These are phyloP conservation scores for Ustulina deusta DNA, from an alignment of 2,329 filamentous ascomycete genomes.

Conservation along the genomic window DNA sequence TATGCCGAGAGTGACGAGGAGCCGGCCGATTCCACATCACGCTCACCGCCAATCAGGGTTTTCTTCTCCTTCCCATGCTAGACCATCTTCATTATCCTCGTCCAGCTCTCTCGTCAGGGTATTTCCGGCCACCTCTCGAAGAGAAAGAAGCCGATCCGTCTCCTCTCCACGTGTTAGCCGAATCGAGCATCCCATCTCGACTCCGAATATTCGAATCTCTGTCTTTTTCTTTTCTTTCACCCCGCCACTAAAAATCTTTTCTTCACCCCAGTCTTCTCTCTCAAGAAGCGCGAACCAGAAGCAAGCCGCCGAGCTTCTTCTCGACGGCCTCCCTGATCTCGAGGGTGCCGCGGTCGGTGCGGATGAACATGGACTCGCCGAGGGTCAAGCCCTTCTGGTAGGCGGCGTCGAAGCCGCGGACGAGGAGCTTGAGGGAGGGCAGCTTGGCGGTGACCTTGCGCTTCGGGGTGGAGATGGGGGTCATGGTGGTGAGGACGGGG, in stretches of 20 bases:
- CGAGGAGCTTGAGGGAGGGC: constrained; percentile 71
- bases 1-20: constrained; percentile 7
- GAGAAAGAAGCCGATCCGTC: neutral
- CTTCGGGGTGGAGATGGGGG: constrained; percentile 78
- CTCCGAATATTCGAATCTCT: too few species aligned
- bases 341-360: constrained; percentile 80
- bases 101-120: neutral
- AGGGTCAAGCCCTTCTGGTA: constrained; percentile 75
- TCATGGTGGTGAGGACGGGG: constrained; percentile 78
- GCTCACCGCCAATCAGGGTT: neutral
- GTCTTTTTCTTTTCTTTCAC: neutral
- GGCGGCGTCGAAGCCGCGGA: constrained; percentile 73
- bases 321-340: constrained; percentile 86
- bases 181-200: too few species aligned
- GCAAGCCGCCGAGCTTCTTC: constrained; percentile 81
- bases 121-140: neutral
- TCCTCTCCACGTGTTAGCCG: too few species aligned
- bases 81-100: neutral
- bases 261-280: too few species aligned
- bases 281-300: constrained; percentile 74
- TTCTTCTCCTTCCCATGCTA: neutral
- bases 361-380: constrained; percentile 85
- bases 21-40: neutral
- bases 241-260: neutral
- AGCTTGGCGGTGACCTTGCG: constrained; percentile 76